These are phyloP conservation scores for Juncus inflexus DNA, from an alignment of 176 grass and related monocot species.

Conservation along the genomic window DNA sequence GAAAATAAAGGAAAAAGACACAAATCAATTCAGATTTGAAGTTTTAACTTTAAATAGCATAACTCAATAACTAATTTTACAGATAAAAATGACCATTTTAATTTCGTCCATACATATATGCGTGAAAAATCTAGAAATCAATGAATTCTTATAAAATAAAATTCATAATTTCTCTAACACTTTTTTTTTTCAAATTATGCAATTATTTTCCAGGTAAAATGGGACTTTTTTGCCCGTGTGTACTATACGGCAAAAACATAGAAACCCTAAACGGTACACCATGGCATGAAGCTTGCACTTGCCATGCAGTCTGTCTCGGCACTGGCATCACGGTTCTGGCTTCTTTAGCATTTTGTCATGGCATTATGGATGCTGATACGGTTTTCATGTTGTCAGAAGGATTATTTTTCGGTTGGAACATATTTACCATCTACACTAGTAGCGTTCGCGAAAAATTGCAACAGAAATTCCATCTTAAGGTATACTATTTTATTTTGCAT, in stretches of 20 bases:
- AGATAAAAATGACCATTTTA: too few species aligned
- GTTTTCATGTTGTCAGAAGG: slow-evolving; percentile 61
- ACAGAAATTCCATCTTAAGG: slow-evolving; percentile 90
- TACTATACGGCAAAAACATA: slow-evolving; percentile 71
- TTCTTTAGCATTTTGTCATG: slow-evolving; percentile 61
- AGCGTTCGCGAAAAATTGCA: slow-evolving; percentile 63
- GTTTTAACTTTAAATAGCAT: too few species aligned
- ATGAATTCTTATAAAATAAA: too few species aligned
- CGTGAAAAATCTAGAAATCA: too few species aligned
- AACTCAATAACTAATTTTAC: too few species aligned
- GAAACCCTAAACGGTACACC: slow-evolving; percentile 63
- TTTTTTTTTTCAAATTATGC: slow-evolving; percentile 4
- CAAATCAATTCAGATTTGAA: too few species aligned
- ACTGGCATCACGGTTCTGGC: slow-evolving; percentile 60
- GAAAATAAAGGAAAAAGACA: too few species aligned
- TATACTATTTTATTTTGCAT: slow-evolving; percentile 20
- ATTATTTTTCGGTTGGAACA: slow-evolving; percentile 65
- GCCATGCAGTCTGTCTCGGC: slow-evolving; percentile 67
- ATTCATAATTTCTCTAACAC: background rate
- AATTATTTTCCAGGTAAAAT: slow-evolving; percentile 47
- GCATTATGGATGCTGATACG: slow-evolving; percentile 50
- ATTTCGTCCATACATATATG: too few species aligned
- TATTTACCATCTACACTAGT: slow-evolving; percentile 66
- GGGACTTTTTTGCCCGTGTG: slow-evolving; percentile 81
- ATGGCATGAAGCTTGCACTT: slow-evolving; percentile 62